Base-by-base conservation (phyloP, 192 early-diverging fungal genomes). In the Backusella psychrophila region DNA sequence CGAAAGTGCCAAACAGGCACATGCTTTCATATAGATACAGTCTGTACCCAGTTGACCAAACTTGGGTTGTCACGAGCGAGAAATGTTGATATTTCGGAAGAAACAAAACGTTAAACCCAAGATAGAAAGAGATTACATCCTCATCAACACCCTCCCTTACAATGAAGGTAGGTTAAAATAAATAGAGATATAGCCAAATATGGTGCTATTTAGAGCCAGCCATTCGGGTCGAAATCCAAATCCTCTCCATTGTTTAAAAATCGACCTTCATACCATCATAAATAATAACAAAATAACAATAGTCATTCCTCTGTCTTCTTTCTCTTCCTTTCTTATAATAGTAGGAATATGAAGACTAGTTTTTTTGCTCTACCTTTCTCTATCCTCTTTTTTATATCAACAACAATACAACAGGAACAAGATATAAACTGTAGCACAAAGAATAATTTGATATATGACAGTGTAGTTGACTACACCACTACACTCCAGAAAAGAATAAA, bases 401-500 rank as follows among this genome's bases (percentile, higher is more conserved):
- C 53, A 59, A 12, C 53, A 23, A 6, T 59, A 26, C 53, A 59
- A 26, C 23, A 59, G 9, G 21, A 59, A 6, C 53, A 59, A 59
- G 53, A 59, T 11, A 59, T 59, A 19, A 12, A 26, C 21, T 59
- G 53, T 59, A 59, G 2, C 6, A 26, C 8, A 21, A 59, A 59
- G 8, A 26, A 59, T 59, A 59, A 59, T 2, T 7, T 23, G 11
- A 23, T 26, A 23, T 59, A 59, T 23, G 3, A 12, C 3, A 59
- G 21, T 59, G 53, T 2, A 23, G 21, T 70, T 19, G 36, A 70
- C 15, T 70, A 70, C n/a, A 14, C 73, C 15, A 42, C n/a, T n/a
- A 38, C 38, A 21, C 59, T 77, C 14, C 69, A 72, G 65, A 39
- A 65, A 33, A 49, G 44, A 4, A 72, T 77, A 12, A 52, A 71